phyloP scores from a whole-genome alignment of 2,329 filamentous ascomycete species.

The Clonostachys byssicola region DNA sequence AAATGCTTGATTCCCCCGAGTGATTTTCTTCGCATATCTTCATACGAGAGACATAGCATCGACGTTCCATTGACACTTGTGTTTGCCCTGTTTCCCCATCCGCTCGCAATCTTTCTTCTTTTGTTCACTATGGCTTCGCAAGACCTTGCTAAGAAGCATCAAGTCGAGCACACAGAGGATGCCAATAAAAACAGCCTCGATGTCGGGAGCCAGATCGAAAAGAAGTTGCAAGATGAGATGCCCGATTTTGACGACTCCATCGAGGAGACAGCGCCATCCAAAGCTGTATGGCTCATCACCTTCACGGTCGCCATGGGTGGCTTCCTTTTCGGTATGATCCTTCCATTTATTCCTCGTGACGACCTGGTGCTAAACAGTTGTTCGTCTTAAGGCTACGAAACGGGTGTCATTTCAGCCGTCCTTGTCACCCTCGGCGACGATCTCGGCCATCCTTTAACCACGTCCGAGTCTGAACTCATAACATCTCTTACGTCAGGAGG shows the following conservation, averaged over 20 bases:
- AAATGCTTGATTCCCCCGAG: too few relatives aligned
- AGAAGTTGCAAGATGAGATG: not conserved
- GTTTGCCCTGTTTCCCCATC: too few relatives aligned
- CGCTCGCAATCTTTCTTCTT: too few relatives aligned
- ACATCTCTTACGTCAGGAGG: slow-evolving; percentile 43
- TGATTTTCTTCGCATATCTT: too few relatives aligned
- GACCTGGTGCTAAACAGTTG: too few relatives aligned
- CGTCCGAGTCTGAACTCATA: slow-evolving; percentile 43
- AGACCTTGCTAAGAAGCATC: too few relatives aligned
- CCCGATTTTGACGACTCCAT: slow-evolving; percentile 14
- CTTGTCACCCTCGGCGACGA: slow-evolving; percentile 30
- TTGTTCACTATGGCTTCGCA: too few relatives aligned
- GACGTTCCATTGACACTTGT: too few relatives aligned
- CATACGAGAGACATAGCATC: too few relatives aligned
- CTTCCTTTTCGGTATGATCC: slow-evolving; percentile 14
- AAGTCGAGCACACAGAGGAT: too few relatives aligned
- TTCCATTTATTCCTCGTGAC: not conserved
- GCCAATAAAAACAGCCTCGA: too few relatives aligned
- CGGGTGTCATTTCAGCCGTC: slow-evolving; percentile 43
- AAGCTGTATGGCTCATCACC: slow-evolving; percentile 16
- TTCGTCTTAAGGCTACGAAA: slow-evolving; percentile 32
- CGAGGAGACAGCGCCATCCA: slow-evolving; percentile 14
- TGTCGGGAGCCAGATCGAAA: too few relatives aligned
- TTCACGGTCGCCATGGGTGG: slow-evolving; percentile 17
- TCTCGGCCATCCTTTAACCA: slow-evolving; percentile 30